Evolutionary conservation across 176 grass and related monocot species (phyloP).

Genomic region (Luzula sylvatica): DNA sequence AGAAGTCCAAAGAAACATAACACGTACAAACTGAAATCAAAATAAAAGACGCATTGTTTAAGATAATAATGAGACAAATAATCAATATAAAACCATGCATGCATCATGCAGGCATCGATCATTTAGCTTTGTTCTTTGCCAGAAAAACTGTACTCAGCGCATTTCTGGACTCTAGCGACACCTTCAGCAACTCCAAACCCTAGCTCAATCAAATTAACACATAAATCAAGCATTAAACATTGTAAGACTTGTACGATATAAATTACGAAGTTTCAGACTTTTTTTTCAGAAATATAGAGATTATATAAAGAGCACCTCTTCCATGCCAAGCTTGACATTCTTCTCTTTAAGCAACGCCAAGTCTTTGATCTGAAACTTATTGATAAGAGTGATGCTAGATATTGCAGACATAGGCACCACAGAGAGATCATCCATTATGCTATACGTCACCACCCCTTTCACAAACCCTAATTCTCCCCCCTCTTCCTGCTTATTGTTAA

Average conservation of each 20-base stretch:
- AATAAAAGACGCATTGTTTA: too few species aligned
- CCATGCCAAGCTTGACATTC: constrained; percentile 20
- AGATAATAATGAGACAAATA: too few species aligned
- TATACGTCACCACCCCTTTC: constrained; percentile 24
- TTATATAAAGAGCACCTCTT: constrained; percentile 3
- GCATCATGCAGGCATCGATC: too few species aligned
- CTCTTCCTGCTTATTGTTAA: neutral
- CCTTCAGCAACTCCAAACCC: constrained; percentile 30
- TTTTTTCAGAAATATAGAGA: neutral
- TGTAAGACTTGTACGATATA: neutral
- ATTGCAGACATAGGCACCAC: constrained; percentile 38
- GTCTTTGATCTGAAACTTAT: constrained; percentile 11
- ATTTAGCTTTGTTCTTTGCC: too few species aligned
- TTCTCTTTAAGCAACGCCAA: constrained; percentile 18
- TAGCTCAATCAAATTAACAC: neutral
- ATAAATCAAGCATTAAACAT: neutral
- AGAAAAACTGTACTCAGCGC: constrained; percentile 39
- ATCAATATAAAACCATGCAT: too few species aligned
- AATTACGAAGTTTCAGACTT: neutral
- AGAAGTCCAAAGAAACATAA: too few species aligned
- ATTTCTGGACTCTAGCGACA: constrained; percentile 19
- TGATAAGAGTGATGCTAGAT: constrained; percentile 20
- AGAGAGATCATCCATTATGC: constrained; percentile 32
- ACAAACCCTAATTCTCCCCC: constrained; percentile 6
- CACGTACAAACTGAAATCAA: too few species aligned